These are phyloP conservation scores for Fusarium sp. DNA, from an alignment of 2,329 filamentous ascomycete species.

Conservation along the genomic window DNA sequence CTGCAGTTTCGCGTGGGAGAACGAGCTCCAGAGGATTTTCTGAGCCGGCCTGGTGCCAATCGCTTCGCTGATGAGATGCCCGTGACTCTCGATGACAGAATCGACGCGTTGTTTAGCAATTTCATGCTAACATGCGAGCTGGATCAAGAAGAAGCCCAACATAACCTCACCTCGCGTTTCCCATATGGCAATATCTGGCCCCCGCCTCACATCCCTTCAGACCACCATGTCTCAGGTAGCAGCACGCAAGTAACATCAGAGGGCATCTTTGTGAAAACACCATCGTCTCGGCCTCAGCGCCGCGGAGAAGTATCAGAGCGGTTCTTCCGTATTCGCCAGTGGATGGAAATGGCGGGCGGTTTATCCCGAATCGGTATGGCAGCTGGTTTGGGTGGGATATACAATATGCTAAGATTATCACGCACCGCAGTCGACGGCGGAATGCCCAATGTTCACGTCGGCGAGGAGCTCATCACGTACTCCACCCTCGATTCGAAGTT, in stretches of 20 bases:
- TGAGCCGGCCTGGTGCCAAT: constrained; percentile 39
- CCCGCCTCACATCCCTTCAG: constrained; percentile 72
- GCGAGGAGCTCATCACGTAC: constrained; percentile 68
- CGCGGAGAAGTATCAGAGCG: constrained; percentile 70
- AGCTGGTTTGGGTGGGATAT: constrained; percentile 29
- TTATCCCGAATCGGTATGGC: constrained; percentile 42
- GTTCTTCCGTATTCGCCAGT: constrained; percentile 78
- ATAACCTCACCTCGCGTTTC: constrained; percentile 44
- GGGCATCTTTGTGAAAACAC: constrained; percentile 36
- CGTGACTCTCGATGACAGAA: constrained; percentile 58
- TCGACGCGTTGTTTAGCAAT: constrained; percentile 67
- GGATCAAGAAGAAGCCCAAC: constrained; percentile 46
- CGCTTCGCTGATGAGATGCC: constrained; percentile 60
- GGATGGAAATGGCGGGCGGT: constrained; percentile 70
- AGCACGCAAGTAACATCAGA: constrained; percentile 31
- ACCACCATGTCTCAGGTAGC: constrained; percentile 57
- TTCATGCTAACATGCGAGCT: constrained; percentile 71
- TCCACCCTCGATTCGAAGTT: constrained; percentile 74
- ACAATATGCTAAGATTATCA: constrained; percentile 26
- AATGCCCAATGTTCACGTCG: constrained; percentile 56
- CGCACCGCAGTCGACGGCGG: constrained; percentile 17
- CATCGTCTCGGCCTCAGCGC: constrained; percentile 53
- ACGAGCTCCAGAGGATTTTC: background rate
- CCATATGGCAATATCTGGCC: constrained; percentile 75
- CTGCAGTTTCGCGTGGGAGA: constrained; percentile 58